Evolutionary conservation across 1,284 basidiomycete genomes (phyloP), one percentile per base, ranked within the genome.

Genomic region (Phlebopus sp.): DNA sequence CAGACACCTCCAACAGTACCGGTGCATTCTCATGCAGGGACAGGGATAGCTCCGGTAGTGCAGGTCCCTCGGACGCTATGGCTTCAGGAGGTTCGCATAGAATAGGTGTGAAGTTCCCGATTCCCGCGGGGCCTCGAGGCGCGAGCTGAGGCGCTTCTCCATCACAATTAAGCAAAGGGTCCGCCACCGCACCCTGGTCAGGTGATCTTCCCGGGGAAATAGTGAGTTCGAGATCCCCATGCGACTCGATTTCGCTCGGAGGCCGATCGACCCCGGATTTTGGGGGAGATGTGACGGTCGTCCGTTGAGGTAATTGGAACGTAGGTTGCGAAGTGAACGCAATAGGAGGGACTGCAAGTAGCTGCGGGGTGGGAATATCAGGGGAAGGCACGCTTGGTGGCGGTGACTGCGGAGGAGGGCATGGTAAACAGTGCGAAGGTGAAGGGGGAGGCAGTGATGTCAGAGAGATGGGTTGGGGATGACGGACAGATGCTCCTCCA

Each of bases 21-120:
- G 51, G 30, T 49, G 43, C 49, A 31, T 48, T 53, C 37, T 15
- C 48, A 44, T 50, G 50, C 36, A n/a, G 44, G 42, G 46, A 52
- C 47, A 52, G 39, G 35, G 49, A 43, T 5, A 44, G 40, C 43
- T 52, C 57, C 25, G 52, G 48, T 30, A 52, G 53, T 36, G 48
- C 42, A 6, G 34, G 50, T 50, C 50, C 57, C n/a, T 53, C 62
- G 37, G 50, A 49, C 42, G 43, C 40, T 39, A 64, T 55, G 43
- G 64, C 62, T 41, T 62, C 63, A 42, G 63, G 60, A 44, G 60
- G 58, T 46, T 62, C 62, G 47, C 63, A 62, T 44, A 62, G 57
- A 32, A 62, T 42, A 39, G 60, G 59, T 27, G 46, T 53, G 52
- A 64, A 62, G 11, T 27, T 52, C 18, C 63, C 55, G 62, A 52